Percentiles rank a stretch among this genome's conserved stretches.
Evolutionary conservation across 2,329 filamentous ascomycete genomes (phyloP).

Genomic region (Fusarium annulatum): DNA sequence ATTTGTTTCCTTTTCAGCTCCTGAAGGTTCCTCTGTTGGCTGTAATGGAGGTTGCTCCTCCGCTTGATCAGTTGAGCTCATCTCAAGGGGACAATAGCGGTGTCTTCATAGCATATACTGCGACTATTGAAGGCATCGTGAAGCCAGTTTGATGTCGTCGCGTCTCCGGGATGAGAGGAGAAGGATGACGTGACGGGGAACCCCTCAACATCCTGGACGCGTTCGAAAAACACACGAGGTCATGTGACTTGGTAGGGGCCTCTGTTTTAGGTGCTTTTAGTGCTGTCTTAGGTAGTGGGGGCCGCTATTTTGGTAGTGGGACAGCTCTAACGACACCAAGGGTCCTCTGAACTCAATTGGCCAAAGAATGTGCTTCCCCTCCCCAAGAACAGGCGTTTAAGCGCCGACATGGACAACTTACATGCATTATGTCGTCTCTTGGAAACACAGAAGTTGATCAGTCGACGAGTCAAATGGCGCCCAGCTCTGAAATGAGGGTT

Average conservation of each 20-base stretch:
- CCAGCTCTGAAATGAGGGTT: conserved; percentile 8
- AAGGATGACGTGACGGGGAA: conserved; percentile 35
- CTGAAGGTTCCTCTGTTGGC: conserved; percentile 5
- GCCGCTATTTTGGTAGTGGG: conserved; percentile 42
- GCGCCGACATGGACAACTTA: conserved; percentile 46
- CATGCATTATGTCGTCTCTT: conserved; percentile 43
- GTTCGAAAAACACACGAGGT: conserved; percentile 38
- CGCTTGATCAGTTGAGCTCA: conserved; percentile 27
- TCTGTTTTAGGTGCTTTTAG: not conserved
- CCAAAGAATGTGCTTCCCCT: conserved; percentile 37
- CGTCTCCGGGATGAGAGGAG: conserved; percentile 24
- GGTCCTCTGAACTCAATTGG: conserved; percentile 41
- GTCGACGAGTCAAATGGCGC: conserved; percentile 39
- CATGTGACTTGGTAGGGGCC: conserved; percentile 27
- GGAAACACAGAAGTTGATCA: conserved; percentile 40
- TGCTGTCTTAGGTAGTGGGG: conserved; percentile 29
- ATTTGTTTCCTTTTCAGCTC: conserved; percentile 3
- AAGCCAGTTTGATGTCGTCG: conserved; percentile 24
- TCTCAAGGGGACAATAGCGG: conserved; percentile 25
- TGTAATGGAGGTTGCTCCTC: conserved; percentile 27
- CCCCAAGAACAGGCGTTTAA: conserved; percentile 44
- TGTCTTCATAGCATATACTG: not conserved
- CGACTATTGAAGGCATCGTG: conserved; percentile 36
- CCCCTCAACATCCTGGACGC: conserved; percentile 23
- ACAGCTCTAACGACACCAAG: conserved; percentile 42